Percentiles rank a stretch among this genome's conserved stretches.
Conservation (phyloP, 2,329 filamentous ascomycete species). For the Beauveria bassiana region DNA sequence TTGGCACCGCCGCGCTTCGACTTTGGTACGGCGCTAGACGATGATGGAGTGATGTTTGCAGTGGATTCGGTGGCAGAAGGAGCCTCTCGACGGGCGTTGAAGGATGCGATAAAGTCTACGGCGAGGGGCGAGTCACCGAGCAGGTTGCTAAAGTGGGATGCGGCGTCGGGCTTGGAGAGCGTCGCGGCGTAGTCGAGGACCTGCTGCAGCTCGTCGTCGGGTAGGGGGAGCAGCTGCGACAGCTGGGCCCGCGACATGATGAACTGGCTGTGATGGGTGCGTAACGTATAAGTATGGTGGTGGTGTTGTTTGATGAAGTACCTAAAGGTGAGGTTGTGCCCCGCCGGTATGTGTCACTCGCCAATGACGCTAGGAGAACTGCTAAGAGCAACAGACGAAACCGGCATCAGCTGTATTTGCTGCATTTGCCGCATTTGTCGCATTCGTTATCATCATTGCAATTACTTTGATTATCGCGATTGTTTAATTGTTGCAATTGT, state of each 20-base stretch:
- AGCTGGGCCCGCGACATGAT: constrained; percentile 59
- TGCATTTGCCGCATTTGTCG: no score
- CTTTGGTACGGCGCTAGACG: constrained; percentile 36
- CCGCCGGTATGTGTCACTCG: constrained; percentile 9
- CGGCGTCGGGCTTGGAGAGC: constrained; percentile 69
- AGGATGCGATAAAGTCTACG: constrained; percentile 71
- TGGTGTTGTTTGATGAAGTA: background rate
- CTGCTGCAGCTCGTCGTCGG: constrained; percentile 76
- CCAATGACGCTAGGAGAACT: background rate
- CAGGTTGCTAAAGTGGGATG: constrained; percentile 78
- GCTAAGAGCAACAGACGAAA: background rate
- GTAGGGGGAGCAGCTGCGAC: constrained; percentile 71
- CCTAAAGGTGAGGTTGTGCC: background rate
- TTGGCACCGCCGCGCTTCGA: constrained; percentile 36
- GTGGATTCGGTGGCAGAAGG: constrained; percentile 17
- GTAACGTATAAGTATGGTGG: background rate
- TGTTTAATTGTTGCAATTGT: no score
- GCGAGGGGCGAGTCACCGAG: constrained; percentile 76
- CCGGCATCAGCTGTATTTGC: no score
- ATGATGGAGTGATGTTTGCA: constrained; percentile 19
- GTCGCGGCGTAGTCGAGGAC: constrained; percentile 74
- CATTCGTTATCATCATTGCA: no score
- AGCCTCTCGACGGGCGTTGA: constrained; percentile 59
- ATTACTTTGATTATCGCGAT: no score
- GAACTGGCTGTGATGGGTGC: background rate